A percentile compares a stretch with the other conserved stretches of the same genome.
Conservation (phyloP, 2,329 filamentous ascomycete species). For the Lachnellula suecica region DNA sequence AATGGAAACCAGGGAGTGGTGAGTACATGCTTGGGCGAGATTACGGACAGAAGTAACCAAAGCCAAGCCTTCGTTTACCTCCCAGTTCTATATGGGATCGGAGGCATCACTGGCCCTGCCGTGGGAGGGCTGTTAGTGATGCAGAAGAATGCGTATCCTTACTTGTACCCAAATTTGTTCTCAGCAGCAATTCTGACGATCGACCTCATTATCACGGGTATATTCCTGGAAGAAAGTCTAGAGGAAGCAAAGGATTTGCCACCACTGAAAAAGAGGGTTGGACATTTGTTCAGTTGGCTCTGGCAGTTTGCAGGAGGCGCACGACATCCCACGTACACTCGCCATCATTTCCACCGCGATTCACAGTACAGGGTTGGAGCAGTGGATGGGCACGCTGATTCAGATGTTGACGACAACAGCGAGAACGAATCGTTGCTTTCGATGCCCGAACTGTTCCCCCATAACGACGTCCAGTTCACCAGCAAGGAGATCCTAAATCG, state of each 20-base stretch:
- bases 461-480: conserved; percentile 47
- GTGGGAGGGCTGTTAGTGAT: conserved; percentile 82
- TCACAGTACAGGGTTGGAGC: conserved; percentile 30
- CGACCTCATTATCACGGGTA: conserved; percentile 70
- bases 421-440: conserved; percentile 30
- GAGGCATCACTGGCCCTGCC: conserved; percentile 88
- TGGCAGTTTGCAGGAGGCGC: conserved; percentile 66
- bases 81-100: conserved; percentile 92
- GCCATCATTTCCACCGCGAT: conserved; percentile 34
- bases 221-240: conserved; percentile 86
- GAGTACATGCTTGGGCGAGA: conserved; percentile 88
- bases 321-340: conserved; percentile 58
- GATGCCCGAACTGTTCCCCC: conserved; percentile 38
- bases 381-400: conserved; percentile 42
- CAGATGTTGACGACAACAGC: conserved; percentile 22
- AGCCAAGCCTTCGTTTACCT: conserved; percentile 91
- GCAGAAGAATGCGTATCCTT: conserved; percentile 68
- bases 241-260: conserved; percentile 64
- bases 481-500: conserved; percentile 67
- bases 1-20: conserved; percentile 96
- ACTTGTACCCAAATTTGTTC: conserved; percentile 79
- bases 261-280: conserved; percentile 55
- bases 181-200: conserved; percentile 69
- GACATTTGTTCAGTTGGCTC: conserved; percentile 62
- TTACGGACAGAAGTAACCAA: conserved; percentile 94